These are phyloP conservation scores for Xylaria sp. DNA, from an alignment of 2,329 filamentous ascomycete genomes.

Conservation along the genomic window DNA sequence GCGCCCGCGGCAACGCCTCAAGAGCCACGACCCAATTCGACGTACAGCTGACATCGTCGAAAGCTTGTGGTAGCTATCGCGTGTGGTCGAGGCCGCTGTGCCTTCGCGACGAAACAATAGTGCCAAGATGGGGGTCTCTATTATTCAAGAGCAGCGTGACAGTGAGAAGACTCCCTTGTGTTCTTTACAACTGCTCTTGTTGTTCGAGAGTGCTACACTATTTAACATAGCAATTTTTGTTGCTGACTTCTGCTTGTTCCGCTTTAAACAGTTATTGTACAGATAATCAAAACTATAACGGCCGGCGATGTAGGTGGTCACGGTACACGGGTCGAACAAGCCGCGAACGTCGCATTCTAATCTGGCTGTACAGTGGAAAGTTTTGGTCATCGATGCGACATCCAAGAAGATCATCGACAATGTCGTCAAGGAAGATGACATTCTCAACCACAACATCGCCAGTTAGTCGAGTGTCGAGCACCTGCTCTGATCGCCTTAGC, in stretches of 20 bases:
- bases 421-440: constrained; percentile 93
- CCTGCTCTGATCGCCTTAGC: constrained; percentile 41
- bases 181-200: constrained; percentile 4
- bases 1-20: neutral
- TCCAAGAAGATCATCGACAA: constrained; percentile 90
- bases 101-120: constrained; percentile 34
- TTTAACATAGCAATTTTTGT: neutral
- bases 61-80: constrained; percentile 25
- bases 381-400: constrained; percentile 86
- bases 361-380: constrained; percentile 82
- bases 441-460: constrained; percentile 95
- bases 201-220: neutral
- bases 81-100: constrained; percentile 32
- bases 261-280: constrained; percentile 70
- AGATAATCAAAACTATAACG: constrained; percentile 80
- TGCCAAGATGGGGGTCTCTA: constrained; percentile 81
- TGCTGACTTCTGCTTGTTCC: constrained; percentile 24
- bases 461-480: constrained; percentile 67
- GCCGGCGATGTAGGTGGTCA: constrained; percentile 76
- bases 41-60: constrained; percentile 21
- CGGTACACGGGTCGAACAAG: neutral
- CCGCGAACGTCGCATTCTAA: constrained; percentile 19
- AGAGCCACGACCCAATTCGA: neutral
- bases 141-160: constrained; percentile 85
- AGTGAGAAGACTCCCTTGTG: constrained; percentile 60